Evolutionary conservation across 768 basidiomycete species (phyloP), one percentile per base, ranked within the genome.

Genomic region (Mycena albidolilacea): DNA sequence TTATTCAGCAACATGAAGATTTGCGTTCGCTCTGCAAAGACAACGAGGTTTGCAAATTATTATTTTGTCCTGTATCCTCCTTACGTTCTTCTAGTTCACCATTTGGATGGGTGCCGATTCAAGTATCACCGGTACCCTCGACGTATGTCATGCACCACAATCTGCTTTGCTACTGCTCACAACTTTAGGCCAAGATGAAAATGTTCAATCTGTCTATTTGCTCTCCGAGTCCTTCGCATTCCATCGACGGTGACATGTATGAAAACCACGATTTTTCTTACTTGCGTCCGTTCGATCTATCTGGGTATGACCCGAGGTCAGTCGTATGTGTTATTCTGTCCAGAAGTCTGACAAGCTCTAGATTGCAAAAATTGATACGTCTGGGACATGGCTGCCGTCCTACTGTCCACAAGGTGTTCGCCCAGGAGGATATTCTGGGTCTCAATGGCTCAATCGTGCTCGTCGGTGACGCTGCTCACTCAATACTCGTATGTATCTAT

Each of bases 381-480:
- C 54, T 67, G 0, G 72, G 72, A 30, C 17, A 54, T 4, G 52
- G 15, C 23, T 62, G 62, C 19, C 75, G 62, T 17, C 64, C 62
- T 0, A 76, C 75, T 5, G 52, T 62, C 5, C 75, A 76, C 7
- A 37, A 61, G 5, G 62, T 76, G 19, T 65, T 73, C 43, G 46
- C 67, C 12, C 74, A 85, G 60, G 78, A 77, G 0, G 82, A 81
- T 0, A 82, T 83, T 79, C 63, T 87, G 11, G 81, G 85, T 73
- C 70, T 69, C 38, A 77, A 80, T 21, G 82, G 80, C 0, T 81
- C 75, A 37, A 74, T 86, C 7, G 83, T 76, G 5, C 73, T 87
- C 23, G 78, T 87, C 0, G 85, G 85, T 3, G 85, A 86, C 69
- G 80, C 85, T 0, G 86, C 85, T 41, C 85, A 86, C 62, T 84